Evolutionary conservation across 1,284 basidiomycete genomes (phyloP).

Genomic region (Afroboletus lepidellus): DNA sequence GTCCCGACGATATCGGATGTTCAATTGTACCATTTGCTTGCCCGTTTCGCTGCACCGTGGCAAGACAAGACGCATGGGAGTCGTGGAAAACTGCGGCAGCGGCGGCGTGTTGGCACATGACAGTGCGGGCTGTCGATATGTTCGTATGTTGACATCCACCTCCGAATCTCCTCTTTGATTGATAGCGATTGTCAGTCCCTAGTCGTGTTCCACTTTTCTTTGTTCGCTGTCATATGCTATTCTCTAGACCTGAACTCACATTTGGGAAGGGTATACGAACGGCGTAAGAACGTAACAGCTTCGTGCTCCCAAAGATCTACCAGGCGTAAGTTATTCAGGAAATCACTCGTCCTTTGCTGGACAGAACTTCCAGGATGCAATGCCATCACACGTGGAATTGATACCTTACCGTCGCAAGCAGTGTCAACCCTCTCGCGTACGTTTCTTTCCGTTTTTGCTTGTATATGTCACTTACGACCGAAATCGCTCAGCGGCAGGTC

Average conservation of each 20-base stretch:
- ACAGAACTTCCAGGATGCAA: constrained; percentile 40
- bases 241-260: neutral
- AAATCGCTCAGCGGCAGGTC: constrained; percentile 11
- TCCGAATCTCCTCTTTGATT: too few relatives aligned
- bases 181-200: neutral
- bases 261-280: constrained; percentile 41
- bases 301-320: constrained; percentile 54
- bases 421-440: constrained; percentile 39
- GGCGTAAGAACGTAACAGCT: constrained; percentile 47
- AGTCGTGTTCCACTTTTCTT: constrained; percentile 41
- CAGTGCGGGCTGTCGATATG: too few relatives aligned
- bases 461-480: neutral
- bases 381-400: constrained; percentile 51
- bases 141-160: too few relatives aligned
- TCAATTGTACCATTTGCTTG: too few relatives aligned
- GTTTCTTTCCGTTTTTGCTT: neutral
- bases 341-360: neutral
- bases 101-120: too few relatives aligned
- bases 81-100: too few relatives aligned
- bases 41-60: too few relatives aligned
- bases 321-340: constrained; percentile 37
- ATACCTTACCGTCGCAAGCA: constrained; percentile 55
- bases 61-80: too few relatives aligned
- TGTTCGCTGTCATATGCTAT: constrained; percentile 19
- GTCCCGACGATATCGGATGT: too few relatives aligned